These are phyloP conservation scores for Blastomyces percursus DNA, from an alignment of 2,329 filamentous ascomycete genomes.

Conservation along the genomic window DNA sequence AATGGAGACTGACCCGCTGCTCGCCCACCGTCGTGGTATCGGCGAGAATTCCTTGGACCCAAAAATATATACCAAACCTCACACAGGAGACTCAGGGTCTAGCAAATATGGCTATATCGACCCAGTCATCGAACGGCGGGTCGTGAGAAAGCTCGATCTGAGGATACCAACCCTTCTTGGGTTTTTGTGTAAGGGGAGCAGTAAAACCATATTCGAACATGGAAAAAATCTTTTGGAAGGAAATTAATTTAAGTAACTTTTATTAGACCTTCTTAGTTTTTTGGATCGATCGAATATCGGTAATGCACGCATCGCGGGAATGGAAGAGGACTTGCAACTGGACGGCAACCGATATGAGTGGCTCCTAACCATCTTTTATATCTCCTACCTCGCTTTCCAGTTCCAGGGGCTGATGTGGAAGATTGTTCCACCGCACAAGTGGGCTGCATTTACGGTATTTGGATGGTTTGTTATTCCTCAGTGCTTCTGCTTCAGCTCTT, in stretches of 20 bases:
- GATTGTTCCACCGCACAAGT: slow-evolving; percentile 32
- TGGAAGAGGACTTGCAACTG: slow-evolving; percentile 41
- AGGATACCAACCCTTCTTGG: slow-evolving; percentile 27
- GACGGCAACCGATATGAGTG: slow-evolving; percentile 39
- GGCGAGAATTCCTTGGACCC: background rate
- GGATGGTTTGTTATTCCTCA: slow-evolving; percentile 24
- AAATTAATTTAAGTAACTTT: background rate
- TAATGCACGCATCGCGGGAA: slow-evolving; percentile 46
- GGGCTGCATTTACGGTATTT: slow-evolving; percentile 35
- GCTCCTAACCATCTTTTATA: slow-evolving; percentile 45
- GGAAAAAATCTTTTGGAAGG: background rate
- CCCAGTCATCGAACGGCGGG: slow-evolving; percentile 25
- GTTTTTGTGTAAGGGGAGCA: slow-evolving; percentile 27
- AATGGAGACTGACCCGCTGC: background rate
- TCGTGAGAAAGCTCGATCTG: slow-evolving; percentile 29
- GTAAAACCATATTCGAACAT: background rate
- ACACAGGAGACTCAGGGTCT: background rate
- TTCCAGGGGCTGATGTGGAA: slow-evolving; percentile 38
- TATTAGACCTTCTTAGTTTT: slow-evolving; percentile 37
- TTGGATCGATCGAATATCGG: slow-evolving; percentile 41
- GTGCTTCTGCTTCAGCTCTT: background rate
- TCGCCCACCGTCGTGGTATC: background rate
- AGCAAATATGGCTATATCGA: slow-evolving; percentile 20
- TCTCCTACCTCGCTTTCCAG: slow-evolving; percentile 37
- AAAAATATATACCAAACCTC: background rate